Evolutionary conservation across 495 filamentous ascomycete species (phyloP), one percentile per base, ranked within the genome.

Genomic region (Aspergillus haitiensis): DNA sequence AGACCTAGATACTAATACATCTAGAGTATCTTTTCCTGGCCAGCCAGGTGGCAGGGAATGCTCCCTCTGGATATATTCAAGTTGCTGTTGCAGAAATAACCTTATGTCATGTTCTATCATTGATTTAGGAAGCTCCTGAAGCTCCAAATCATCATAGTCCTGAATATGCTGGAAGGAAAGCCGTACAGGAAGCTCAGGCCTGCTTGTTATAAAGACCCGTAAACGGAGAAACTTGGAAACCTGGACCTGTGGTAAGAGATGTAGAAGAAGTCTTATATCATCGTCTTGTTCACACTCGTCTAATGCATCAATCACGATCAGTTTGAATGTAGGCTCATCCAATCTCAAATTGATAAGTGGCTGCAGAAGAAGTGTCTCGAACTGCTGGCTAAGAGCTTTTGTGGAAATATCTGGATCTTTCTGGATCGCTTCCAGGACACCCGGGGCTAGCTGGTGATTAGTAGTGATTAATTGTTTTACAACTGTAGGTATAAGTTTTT

Each of bases 261-360:
- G 51, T 18, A 83, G 39, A 27, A 60, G 10, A 16, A 48, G 9
- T 16, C 27, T 68, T 21, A 82, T 69, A 7, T 78, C 70, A 7
- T 70, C 39, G 3, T 79, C 74, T 1, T 61, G 15, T 0, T 72
- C 74, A 56, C 80, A 83, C 55, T 81, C 78, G 59, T 81, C 80
- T 11, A 83, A 66, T 37, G 80, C 80, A 65, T 82, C 78, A 31
- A 82, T 63, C 2, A 81, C 71, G 33, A 78, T 60, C 0, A 73
- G 33, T 9, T 73, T 15, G 27, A 62, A 35, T 10, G 48, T 53
- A n/a, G 49, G 7, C 3, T 3, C 5, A 1, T 42, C 21, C 47
- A 46, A 58, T 18, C 31, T 35, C 7, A 56, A n/a, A 13, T 51
- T 34, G 13, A 4, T 18, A 2, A 81, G 60, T 6, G 78, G 76